Evolutionary conservation across 352 stramenopile species (phyloP).

Genomic region (Phytophthora fragariae): DNA sequence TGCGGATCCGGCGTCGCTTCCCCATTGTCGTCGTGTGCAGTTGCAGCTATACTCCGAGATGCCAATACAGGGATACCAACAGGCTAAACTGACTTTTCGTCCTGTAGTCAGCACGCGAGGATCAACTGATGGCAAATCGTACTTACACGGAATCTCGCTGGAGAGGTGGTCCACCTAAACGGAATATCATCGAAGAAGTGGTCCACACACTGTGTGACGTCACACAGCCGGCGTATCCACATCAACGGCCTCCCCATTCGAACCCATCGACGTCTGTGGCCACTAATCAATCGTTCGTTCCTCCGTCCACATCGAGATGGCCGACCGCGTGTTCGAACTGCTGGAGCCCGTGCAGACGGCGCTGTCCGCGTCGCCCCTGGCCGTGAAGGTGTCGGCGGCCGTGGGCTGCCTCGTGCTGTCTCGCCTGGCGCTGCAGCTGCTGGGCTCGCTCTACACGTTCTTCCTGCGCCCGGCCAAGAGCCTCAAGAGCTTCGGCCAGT

Average conservation of each 20-base stretch:
- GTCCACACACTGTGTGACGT: constrained; percentile 17
- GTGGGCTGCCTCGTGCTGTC: constrained; percentile 60
- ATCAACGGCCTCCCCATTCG: background rate
- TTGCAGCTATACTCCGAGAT: background rate
- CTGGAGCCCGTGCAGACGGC: constrained; percentile 42
- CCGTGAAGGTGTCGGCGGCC: constrained; percentile 51
- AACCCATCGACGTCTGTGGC: constrained; percentile 17
- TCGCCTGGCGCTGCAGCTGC: constrained; percentile 59
- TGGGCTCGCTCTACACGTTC: constrained; percentile 73
- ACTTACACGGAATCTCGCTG: too few species aligned
- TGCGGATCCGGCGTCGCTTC: constrained; percentile 64
- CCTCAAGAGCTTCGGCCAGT: constrained; percentile 96
- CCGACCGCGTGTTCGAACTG: constrained; percentile 32
- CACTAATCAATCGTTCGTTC: constrained; percentile 14
- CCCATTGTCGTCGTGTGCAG: constrained; percentile 43
- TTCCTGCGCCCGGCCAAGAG: constrained; percentile 96
- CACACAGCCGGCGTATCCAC: constrained; percentile 6
- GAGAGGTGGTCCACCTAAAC: background rate
- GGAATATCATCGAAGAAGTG: background rate
- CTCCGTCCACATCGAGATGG: constrained; percentile 23
- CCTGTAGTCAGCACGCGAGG: background rate
- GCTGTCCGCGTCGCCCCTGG: constrained; percentile 43
- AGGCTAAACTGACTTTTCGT: background rate
- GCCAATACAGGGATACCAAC: too few species aligned
- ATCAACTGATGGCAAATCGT: too few species aligned